Base-by-base conservation (phyloP, 1,284 basidiomycete genomes). In the Malassezia restricta region DNA sequence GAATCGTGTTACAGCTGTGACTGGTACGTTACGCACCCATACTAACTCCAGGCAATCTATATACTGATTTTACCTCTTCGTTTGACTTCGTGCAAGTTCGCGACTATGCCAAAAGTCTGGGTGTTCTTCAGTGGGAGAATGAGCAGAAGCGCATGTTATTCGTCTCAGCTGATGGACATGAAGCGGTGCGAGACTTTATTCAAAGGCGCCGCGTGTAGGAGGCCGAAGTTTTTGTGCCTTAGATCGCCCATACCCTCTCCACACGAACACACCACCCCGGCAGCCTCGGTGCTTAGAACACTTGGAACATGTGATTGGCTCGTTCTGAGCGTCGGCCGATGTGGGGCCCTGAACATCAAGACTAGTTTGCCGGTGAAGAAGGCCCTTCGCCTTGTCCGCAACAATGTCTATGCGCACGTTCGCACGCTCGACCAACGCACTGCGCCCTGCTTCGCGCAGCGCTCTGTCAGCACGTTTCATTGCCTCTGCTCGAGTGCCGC, bases 31-130 rank as follows among this genome's bases (percentile, higher is more conserved):
- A 14, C 87, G 82, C 72, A 7, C 12, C n/a, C 28, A 40, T 27
- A 15, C 40, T 40, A 17, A 48, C 30, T 2, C 27, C 46, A 53
- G 51, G 53, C n/a, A 49, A 55, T 32, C 79, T 94, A 37, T 92
- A 91, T 75, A 87, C 82, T 38, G 83, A 84, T 44, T 94, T 94
- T 70, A 81, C 83, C 40, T 86, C 87, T 29, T 81, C 83, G 64
- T 82, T 82, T 28, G 88, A 94, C 75, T 94, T 86, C 74, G 83
- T 87, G 57, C 81, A 86, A 59, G 87, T 91, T 7, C 76, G 87
- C 40, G 81, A 84, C 62, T 92, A 94, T 65, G 89, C 89, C 20
- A 82, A 81, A 65, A 81, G 87, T 68, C 76, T 91, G 32, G 82
- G 81, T 50, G 82, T 87, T 37, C 82, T 92, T 24, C 65, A 91